Percentiles rank a stretch among this genome's conserved stretches.
These are phyloP conservation scores for Cicer bijugum DNA, from an alignment of 306 rosid genomes.

Conservation along the genomic window DNA sequence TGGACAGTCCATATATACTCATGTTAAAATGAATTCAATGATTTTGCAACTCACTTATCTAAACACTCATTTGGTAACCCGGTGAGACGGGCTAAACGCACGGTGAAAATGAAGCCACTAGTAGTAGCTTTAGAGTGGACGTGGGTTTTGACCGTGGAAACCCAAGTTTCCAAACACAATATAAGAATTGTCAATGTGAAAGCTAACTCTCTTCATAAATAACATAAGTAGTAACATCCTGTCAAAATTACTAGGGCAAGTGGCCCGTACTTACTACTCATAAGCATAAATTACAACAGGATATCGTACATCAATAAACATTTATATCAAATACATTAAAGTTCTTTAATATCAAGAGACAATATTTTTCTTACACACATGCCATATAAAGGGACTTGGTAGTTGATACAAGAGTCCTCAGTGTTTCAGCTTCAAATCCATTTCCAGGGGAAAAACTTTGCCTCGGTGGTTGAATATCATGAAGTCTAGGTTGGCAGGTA, in stretches of 20 bases:
- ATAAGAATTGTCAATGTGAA: neutral
- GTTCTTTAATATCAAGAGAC: conserved; percentile 15
- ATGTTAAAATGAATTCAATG: neutral
- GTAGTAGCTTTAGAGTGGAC: too few relatives aligned
- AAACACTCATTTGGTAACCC: too few relatives aligned
- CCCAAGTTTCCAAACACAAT: too few relatives aligned
- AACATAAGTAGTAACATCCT: neutral
- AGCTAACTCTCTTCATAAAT: conserved; percentile 15
- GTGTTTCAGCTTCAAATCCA: conserved; percentile 70
- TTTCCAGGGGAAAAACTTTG: conserved; percentile 58
- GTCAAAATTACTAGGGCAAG: conserved; percentile 40
- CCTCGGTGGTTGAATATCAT: conserved; percentile 90
- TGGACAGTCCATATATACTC: neutral
- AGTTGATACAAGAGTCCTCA: conserved; percentile 43
- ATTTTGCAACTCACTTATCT: neutral
- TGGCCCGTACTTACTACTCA: conserved; percentile 20
- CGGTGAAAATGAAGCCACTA: too few relatives aligned
- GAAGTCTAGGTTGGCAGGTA: conserved; percentile 79
- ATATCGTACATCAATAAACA: conserved; percentile 40
- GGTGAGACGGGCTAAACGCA: too few relatives aligned
- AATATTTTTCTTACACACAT: conserved; percentile 16
- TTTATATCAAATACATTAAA: conserved; percentile 12
- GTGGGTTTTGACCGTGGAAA: too few relatives aligned
- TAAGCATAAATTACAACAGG: conserved; percentile 24
- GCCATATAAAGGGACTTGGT: conserved; percentile 10